Evolutionary conservation across 257 asterid genomes (phyloP).

Genomic region (Hygrophila difformis): DNA sequence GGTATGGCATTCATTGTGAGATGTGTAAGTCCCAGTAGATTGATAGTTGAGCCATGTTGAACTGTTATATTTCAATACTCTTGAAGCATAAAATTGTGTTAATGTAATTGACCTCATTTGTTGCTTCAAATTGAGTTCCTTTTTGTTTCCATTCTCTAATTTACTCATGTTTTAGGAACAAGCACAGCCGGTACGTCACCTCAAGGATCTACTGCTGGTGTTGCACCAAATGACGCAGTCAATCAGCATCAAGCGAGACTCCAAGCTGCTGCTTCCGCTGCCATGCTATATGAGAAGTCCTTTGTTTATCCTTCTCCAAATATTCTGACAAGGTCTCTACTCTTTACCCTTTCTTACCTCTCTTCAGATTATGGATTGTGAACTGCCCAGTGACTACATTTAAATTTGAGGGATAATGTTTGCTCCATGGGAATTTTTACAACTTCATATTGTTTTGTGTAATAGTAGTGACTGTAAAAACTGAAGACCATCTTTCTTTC

Average conservation of each 20-base stretch:
- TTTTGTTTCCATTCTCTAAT: constrained; percentile 1
- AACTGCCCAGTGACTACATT: background rate
- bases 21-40: background rate
- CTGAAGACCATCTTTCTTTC: background rate
- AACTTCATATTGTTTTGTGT: no score
- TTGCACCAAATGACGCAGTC: constrained; percentile 27
- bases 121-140: constrained; percentile 9
- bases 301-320: constrained; percentile 77
- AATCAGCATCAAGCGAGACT: constrained; percentile 66
- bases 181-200: constrained; percentile 41
- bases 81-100: background rate
- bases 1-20: constrained; percentile 29
- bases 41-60: constrained; percentile 4
- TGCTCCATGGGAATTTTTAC: background rate
- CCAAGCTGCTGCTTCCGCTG: constrained; percentile 78
- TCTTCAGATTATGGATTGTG: background rate
- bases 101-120: background rate
- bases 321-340: constrained; percentile 39
- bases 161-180: constrained; percentile 38
- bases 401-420: background rate
- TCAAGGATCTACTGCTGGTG: constrained; percentile 37
- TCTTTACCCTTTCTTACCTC: no score
- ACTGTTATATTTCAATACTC: background rate
- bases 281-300: constrained; percentile 66
- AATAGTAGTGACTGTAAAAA: background rate